These are phyloP conservation scores for Ophiostoma fasciatum DNA, from an alignment of 2,329 filamentous ascomycete species.

Conservation along the genomic window DNA sequence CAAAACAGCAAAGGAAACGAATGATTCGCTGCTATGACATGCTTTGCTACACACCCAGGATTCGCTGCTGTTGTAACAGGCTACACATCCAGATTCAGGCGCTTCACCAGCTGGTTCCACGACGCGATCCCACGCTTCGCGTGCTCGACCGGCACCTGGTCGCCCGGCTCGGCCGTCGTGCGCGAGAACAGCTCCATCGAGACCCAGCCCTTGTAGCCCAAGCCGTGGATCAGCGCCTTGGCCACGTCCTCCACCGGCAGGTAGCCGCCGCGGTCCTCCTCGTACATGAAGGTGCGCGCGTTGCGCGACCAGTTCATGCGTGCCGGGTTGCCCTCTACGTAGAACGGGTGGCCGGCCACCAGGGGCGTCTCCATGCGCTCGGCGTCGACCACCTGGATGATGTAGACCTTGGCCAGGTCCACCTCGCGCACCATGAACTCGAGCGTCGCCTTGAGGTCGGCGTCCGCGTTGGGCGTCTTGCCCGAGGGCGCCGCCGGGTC, in stretches of 20 bases:
- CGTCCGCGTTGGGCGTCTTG: constrained; percentile 25
- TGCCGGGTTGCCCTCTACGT: constrained; percentile 35
- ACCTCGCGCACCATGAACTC: constrained; percentile 31
- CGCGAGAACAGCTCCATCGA: constrained; percentile 45
- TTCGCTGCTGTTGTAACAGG: too few relatives aligned
- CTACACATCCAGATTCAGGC: too few relatives aligned
- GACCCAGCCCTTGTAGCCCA: constrained; percentile 45
- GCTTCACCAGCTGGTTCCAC: constrained; percentile 33
- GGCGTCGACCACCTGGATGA: constrained; percentile 48
- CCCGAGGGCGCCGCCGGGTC: constrained; percentile 33
- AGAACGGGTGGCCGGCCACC: constrained; percentile 34
- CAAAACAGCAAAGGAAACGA: too few relatives aligned
- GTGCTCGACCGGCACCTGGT: constrained; percentile 32
- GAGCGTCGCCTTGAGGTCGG: constrained; percentile 29
- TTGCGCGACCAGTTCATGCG: constrained; percentile 52
- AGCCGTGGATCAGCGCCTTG: constrained; percentile 34
- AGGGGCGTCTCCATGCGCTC: constrained; percentile 36
- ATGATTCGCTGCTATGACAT: too few relatives aligned
- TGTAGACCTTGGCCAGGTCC: constrained; percentile 37
- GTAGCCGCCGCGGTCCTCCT: constrained; percentile 41
- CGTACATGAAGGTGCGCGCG: constrained; percentile 44
- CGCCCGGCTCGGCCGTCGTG: constrained; percentile 29
- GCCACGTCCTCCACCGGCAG: constrained; percentile 40
- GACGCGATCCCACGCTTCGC: constrained; percentile 33
- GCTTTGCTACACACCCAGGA: too few relatives aligned